Evolutionary conservation across 75 land plant genomes (phyloP).

Genomic region (Pseudotsuga menziesii): DNA sequence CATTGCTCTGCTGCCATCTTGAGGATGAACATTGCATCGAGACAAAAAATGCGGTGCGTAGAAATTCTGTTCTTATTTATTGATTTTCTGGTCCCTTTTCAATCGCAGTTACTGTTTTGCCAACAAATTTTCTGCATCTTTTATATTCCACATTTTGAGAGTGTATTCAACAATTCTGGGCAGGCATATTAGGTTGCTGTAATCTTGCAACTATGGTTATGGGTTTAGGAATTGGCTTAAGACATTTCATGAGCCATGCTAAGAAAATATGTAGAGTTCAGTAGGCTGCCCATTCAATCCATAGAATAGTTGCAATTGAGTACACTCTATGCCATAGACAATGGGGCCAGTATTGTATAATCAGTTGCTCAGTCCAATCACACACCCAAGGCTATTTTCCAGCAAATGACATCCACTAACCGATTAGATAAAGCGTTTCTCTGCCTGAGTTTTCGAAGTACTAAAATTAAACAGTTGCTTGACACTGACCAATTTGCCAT

Average conservation of each 20-base stretch:
- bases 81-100: background rate
- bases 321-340: too few species aligned
- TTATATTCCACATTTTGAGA: background rate
- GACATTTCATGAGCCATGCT: background rate
- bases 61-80: background rate
- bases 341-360: too few species aligned
- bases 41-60: slow-evolving; percentile 57
- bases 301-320: too few species aligned
- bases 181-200: background rate
- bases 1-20: slow-evolving; percentile 61
- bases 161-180: background rate
- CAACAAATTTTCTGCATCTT: background rate
- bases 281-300: background rate
- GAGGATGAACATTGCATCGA: slow-evolving; percentile 69
- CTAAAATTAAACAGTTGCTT: too few species aligned
- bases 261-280: background rate
- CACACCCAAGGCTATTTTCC: too few species aligned
- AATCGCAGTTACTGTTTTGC: background rate
- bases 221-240: background rate
- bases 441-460: too few species aligned
- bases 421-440: too few species aligned
- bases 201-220: background rate
- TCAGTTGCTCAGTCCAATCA: too few species aligned
- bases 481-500: too few species aligned
- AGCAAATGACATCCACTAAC: too few species aligned